These are phyloP conservation scores for Centrapalus pauciflorus DNA, from an alignment of 129 eudicot species.

Conservation along the genomic window DNA sequence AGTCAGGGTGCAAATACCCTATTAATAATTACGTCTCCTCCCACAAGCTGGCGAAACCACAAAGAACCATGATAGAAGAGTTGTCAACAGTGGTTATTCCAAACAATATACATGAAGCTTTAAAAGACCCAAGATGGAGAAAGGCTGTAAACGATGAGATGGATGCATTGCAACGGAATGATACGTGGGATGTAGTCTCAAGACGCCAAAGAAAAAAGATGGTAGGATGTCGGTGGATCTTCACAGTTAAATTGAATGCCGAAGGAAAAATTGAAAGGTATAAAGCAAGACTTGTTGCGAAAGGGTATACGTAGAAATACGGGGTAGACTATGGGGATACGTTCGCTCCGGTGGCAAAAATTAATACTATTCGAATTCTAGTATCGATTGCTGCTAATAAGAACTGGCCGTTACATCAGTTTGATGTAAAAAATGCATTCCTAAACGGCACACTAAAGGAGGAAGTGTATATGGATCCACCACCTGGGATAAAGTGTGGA, in stretches of 20 bases:
- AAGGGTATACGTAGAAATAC: too few species aligned
- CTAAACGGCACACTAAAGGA: too few species aligned
- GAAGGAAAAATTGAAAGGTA: not conserved
- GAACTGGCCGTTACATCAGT: too few species aligned
- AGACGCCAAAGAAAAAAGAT: not conserved
- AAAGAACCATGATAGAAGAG: not conserved
- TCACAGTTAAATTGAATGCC: not conserved
- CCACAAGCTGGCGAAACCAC: not conserved
- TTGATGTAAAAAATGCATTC: too few species aligned
- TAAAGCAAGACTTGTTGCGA: too few species aligned
- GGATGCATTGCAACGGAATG: conserved; percentile 1
- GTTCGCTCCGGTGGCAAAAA: too few species aligned
- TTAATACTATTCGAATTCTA: too few species aligned
- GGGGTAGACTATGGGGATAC: too few species aligned
- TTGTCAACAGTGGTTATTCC: conserved; percentile 13
- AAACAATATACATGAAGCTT: conserved; percentile 15
- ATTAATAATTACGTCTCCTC: conserved; percentile 12
- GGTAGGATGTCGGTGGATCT: conserved; percentile 2
- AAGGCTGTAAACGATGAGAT: conserved; percentile 8
- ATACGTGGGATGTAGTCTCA: conserved; percentile 5
- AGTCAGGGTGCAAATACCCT: conserved; percentile 12
- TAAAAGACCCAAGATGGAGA: not conserved
- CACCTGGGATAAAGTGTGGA: too few species aligned
- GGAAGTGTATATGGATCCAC: too few species aligned
- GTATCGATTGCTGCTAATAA: too few species aligned